Conservation (phyloP, 352 stramenopile species). For the Pythium grandisporangium region DNA sequence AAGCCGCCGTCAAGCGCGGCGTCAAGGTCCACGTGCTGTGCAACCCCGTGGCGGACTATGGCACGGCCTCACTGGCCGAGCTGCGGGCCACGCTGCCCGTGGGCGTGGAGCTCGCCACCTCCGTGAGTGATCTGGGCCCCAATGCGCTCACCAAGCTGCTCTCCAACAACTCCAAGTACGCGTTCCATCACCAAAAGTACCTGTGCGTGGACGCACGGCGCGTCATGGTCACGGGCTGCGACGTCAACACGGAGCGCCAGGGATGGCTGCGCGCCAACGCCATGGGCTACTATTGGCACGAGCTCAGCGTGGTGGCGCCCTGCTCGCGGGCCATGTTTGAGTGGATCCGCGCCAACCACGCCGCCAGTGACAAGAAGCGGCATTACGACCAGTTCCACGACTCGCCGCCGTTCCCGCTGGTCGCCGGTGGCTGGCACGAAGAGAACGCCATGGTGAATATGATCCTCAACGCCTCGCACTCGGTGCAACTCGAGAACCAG, state of each 20-base stretch:
- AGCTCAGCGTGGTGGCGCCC: constrained; percentile 40
- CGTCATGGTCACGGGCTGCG: constrained; percentile 71
- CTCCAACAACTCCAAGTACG: constrained; percentile 78
- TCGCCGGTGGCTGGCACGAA: constrained; percentile 63
- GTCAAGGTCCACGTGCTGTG: constrained; percentile 66
- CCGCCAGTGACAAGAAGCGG: constrained; percentile 21
- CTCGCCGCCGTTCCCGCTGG: constrained; percentile 51
- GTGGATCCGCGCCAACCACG: constrained; percentile 56
- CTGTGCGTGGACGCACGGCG: constrained; percentile 47
- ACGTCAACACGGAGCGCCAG: constrained; percentile 63
- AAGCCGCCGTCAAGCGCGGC: constrained; percentile 42
- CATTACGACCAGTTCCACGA: constrained; percentile 52
- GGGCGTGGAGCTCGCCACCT: constrained; percentile 40
- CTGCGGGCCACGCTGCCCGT: constrained; percentile 32
- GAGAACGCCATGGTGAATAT: constrained; percentile 80
- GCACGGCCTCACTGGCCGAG: constrained; percentile 41
- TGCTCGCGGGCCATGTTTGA: constrained; percentile 42
- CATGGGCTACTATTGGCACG: constrained; percentile 73
- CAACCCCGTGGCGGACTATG: constrained; percentile 67
- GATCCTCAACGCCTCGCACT: constrained; percentile 54
- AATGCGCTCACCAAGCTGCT: constrained; percentile 21
- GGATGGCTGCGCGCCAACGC: constrained; percentile 53
- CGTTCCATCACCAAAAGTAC: constrained; percentile 81
- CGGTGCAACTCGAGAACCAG: constrained; percentile 72
- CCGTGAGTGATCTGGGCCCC: constrained; percentile 60